Conservation (phyloP, 208 protist genomes). For the Leishmania lainsoni region DNA sequence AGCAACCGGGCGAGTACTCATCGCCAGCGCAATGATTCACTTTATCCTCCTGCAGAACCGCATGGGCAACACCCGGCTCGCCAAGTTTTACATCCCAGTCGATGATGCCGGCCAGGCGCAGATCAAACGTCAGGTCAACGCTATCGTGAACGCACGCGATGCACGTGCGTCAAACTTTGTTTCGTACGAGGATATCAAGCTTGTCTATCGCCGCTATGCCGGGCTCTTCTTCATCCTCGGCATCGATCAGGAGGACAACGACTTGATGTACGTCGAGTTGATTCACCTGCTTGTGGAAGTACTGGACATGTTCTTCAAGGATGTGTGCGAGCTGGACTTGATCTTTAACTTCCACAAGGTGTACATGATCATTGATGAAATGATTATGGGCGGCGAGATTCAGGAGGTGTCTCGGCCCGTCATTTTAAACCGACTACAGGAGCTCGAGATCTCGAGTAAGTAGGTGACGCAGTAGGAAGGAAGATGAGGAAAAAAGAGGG, state of each 20-base stretch:
- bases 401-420: conserved; percentile 96
- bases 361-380: conserved; percentile 99
- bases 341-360: conserved; percentile 99
- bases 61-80: conserved; percentile 98
- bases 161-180: conserved; percentile 97
- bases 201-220: conserved; percentile 99
- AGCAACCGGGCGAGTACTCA: background rate
- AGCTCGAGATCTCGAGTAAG: conserved; percentile 92
- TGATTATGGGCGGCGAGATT: conserved; percentile 98
- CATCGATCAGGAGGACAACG: conserved; percentile 98
- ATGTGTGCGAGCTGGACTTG: conserved; percentile 99
- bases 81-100: conserved; percentile 98
- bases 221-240: conserved; percentile 99
- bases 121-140: conserved; percentile 96
- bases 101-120: conserved; percentile 95
- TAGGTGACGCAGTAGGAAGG: conserved; percentile 13
- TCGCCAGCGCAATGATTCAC: conserved; percentile 90
- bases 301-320: conserved; percentile 99
- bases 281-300: conserved; percentile 99
- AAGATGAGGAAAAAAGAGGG: background rate
- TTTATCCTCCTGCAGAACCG: conserved; percentile 99
- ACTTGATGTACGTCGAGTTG: conserved; percentile 97
- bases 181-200: conserved; percentile 93
- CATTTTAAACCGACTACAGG: conserved; percentile 92
- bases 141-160: conserved; percentile 94